Evolutionary conservation across 495 filamentous ascomycete genomes (phyloP).

Genomic region (Penicillium pulvis): DNA sequence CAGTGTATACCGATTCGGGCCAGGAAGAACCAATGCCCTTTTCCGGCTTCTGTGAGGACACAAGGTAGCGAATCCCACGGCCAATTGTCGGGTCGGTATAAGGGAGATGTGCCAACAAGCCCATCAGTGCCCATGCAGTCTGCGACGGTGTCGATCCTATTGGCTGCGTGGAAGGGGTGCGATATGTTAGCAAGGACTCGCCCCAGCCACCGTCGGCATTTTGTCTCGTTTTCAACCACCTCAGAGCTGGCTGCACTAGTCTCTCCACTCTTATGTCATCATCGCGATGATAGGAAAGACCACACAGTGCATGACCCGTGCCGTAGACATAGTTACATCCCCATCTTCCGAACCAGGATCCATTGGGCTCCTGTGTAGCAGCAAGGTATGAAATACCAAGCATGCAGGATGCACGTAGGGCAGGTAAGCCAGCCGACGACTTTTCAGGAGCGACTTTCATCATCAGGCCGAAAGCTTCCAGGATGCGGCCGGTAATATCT

Average conservation of each 20-base stretch:
- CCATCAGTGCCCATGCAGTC: constrained; percentile 42
- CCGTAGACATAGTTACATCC: constrained; percentile 42
- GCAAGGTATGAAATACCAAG: not conserved
- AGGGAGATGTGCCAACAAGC: constrained; percentile 24
- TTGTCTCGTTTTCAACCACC: constrained; percentile 33
- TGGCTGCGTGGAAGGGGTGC: constrained; percentile 5
- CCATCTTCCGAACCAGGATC: constrained; percentile 43
- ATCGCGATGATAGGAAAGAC: constrained; percentile 16
- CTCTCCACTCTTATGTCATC: too few relatives aligned
- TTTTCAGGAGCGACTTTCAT: constrained; percentile 5
- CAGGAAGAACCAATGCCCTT: constrained; percentile 21
- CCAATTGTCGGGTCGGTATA: constrained; percentile 3
- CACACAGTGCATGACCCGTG: constrained; percentile 38
- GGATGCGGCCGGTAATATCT: constrained; percentile 38
- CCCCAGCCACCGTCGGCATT: constrained; percentile 43
- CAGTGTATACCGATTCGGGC: constrained; percentile 31
- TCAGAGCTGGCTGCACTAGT: not conserved
- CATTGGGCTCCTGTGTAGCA: constrained; percentile 26
- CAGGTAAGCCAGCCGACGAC: not conserved
- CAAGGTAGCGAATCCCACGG: not conserved
- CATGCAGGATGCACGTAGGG: not conserved
- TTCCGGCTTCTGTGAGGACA: not conserved
- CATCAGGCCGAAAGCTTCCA: constrained; percentile 43
- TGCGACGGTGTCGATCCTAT: constrained; percentile 28
- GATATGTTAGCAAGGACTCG: constrained; percentile 33